These are phyloP conservation scores for Candida frijolesensis DNA, from an alignment of 1,139 yeast species.

Conservation along the genomic window DNA sequence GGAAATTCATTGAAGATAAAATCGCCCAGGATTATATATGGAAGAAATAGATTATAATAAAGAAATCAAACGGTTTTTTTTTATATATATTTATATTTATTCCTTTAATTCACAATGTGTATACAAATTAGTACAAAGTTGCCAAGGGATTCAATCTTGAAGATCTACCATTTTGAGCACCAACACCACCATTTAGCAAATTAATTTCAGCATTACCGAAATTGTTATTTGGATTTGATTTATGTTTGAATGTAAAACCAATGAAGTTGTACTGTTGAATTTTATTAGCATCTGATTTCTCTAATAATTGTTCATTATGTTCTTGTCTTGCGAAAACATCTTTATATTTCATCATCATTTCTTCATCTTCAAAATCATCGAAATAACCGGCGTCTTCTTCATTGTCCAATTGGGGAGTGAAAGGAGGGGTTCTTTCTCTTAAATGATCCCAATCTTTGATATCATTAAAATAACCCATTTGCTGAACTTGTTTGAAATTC, in stretches of 20 bases:
- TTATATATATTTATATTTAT: too few relatives aligned
- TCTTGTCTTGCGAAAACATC: conserved; percentile 92
- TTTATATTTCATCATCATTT: conserved; percentile 96
- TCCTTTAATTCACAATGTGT: neutral
- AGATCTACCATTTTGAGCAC: conserved; percentile 24
- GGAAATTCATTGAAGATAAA: conserved; percentile 50
- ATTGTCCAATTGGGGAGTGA: conserved; percentile 93
- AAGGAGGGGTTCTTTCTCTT: conserved; percentile 81
- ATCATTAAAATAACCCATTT: conserved; percentile 81
- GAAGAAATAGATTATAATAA: conserved; percentile 28
- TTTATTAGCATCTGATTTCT: conserved; percentile 44
- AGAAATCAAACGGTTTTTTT: too few relatives aligned
- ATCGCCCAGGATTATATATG: conserved; percentile 59
- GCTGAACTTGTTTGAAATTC: conserved; percentile 77
- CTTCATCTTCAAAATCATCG: conserved; percentile 95
- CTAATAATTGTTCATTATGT: conserved; percentile 81
- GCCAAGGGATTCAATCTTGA: conserved; percentile 44
- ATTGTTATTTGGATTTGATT: conserved; percentile 62
- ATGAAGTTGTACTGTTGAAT: conserved; percentile 65
- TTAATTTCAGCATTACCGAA: conserved; percentile 45
- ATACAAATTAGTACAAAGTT: conserved; percentile 37
- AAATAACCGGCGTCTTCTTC: conserved; percentile 99
- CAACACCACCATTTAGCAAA: conserved; percentile 27
- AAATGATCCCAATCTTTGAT: conserved; percentile 69
- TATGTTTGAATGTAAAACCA: conserved; percentile 95